Evolutionary conservation across 495 filamentous ascomycete species (phyloP).

Genomic region (Neurospora sp.): DNA sequence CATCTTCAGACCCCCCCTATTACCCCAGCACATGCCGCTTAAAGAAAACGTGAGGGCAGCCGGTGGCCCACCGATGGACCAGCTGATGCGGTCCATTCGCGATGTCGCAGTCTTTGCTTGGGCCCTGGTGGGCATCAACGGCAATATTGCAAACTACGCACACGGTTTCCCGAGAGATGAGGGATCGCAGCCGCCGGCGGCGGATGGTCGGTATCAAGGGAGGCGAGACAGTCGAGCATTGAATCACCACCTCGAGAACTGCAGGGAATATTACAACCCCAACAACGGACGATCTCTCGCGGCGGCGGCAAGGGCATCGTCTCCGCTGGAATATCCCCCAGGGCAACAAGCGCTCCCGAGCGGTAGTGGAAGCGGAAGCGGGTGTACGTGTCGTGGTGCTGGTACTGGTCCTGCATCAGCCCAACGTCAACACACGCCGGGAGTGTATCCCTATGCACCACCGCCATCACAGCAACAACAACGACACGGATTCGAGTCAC

Average conservation of each 20-base stretch:
- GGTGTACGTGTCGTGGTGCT: background rate
- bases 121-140: constrained; percentile 75
- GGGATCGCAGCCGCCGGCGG: constrained; percentile 36
- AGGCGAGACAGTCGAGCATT: background rate
- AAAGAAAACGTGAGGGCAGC: constrained; percentile 34
- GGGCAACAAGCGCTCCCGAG: background rate
- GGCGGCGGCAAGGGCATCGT: background rate
- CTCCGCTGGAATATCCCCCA: background rate
- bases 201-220: background rate
- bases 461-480: background rate
- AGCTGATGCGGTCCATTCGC: constrained; percentile 71
- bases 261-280: background rate
- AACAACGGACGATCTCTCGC: background rate
- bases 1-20: constrained; percentile 31
- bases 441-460: background rate
- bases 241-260: background rate
- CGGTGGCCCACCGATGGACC: constrained; percentile 41
- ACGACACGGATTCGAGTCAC: background rate
- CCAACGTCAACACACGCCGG: background rate
- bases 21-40: constrained; percentile 35
- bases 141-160: constrained; percentile 54
- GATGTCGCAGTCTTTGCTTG: constrained; percentile 80
- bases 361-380: background rate
- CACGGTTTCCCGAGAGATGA: constrained; percentile 52
- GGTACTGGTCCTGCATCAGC: background rate